Evolutionary conservation across 2,329 filamentous ascomycete genomes (phyloP), one percentile per base, ranked within the genome.

Genomic region (Cladosporium sp.): DNA sequence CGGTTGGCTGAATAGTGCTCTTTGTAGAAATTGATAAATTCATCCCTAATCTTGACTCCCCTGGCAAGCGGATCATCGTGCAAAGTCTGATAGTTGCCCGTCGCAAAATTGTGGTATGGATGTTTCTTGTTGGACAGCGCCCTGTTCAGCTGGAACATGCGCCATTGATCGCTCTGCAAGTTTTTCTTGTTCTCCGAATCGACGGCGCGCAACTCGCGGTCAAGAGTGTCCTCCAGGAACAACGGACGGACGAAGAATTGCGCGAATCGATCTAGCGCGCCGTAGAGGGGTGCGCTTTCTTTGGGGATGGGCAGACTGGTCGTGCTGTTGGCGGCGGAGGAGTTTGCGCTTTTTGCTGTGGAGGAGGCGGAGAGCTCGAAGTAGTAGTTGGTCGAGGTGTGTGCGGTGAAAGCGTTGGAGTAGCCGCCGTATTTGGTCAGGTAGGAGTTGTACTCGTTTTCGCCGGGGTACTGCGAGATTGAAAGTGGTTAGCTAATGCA

Each of bases 181-280:
- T 96, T 96, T 79, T 96, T 96, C 79, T 96, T 96, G 73, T 96
- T 95, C 69, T 96, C 91, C 4, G 90, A 96, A 64, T 96, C 90
- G 17, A 96, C 91, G 1, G 91, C 91, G 58, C 80, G 84, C 55
- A 96, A 76, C 71, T 96, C 91, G 43, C 91, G 82, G 61, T 96
- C 91, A 43, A 96, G 70, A 0, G 90, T 93, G 57, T 84, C 89
- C 48, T 86, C 83, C 8, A 95, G 77, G 68, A 96, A 96, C 29
- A 96, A 77, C 0, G 91, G 91, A 55, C 86, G 80, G 57, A 95
- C 85, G 68, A 96, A 96, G 72, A 96, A 96, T 66, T 96, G 90
- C 11, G 91, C 87, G 69, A 96, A 96, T 29, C 90, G 84, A 67
- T 96, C 91, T 45, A 96, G 76, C 4, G 87, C 91, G 19, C 89